These are phyloP conservation scores for Zoysia japonica DNA, from an alignment of 176 grass and related monocot species.

Conservation along the genomic window DNA sequence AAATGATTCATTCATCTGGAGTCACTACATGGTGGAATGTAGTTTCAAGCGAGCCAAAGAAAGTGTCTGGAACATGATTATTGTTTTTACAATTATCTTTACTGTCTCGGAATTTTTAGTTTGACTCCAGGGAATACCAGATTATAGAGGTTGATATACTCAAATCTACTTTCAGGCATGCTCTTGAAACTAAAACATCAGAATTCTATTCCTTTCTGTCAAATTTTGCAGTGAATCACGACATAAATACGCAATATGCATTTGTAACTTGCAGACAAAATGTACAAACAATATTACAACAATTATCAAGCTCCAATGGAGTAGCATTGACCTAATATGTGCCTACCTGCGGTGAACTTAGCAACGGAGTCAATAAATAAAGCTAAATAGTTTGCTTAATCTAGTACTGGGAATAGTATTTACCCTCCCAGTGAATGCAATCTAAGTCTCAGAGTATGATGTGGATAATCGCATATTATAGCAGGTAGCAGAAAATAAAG, in stretches of 20 bases:
- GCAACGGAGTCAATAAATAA: too few relatives aligned
- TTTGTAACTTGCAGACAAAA: too few relatives aligned
- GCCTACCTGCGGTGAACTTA: too few relatives aligned
- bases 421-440: neutral
- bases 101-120: neutral
- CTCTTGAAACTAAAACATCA: neutral
- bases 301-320: too few relatives aligned
- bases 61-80: neutral
- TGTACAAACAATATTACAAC: too few relatives aligned
- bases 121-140: too few relatives aligned
- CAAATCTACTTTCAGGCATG: neutral
- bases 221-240: neutral
- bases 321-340: too few relatives aligned
- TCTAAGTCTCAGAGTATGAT: neutral
- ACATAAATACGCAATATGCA: too few relatives aligned
- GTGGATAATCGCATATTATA: neutral
- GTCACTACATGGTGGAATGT: neutral
- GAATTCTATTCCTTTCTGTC: neutral
- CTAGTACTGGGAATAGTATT: too few relatives aligned
- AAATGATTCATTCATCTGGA: neutral
- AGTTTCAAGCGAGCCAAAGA: neutral
- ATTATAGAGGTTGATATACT: neutral
- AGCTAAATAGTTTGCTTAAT: too few relatives aligned
- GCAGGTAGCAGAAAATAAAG: conserved; percentile 18
- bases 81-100: neutral